Conservation (phyloP, 1,139 yeast species). For the Wickerhamiella pararugosa region DNA sequence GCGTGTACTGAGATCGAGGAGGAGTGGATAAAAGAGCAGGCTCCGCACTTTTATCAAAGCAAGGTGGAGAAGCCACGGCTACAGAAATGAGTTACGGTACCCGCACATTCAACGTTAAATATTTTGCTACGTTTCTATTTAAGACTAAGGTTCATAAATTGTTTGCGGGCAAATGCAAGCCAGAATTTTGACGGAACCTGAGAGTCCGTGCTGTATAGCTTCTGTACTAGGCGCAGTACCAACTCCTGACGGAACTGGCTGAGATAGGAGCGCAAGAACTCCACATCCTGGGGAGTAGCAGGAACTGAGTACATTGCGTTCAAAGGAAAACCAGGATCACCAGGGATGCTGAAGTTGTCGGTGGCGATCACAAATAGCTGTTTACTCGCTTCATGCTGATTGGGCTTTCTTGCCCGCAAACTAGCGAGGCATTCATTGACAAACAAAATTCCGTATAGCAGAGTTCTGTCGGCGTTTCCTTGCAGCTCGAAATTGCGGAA, state of each 20-base stretch:
- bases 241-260: constrained; percentile 92
- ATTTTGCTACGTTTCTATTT: constrained; percentile 3
- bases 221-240: constrained; percentile 60
- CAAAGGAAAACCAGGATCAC: constrained; percentile 87
- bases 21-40: constrained; percentile 49
- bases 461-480: constrained; percentile 87
- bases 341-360: constrained; percentile 84
- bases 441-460: constrained; percentile 88
- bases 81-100: not conserved
- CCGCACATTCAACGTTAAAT: not conserved
- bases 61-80: not conserved
- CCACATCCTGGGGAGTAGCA: constrained; percentile 56
- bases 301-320: constrained; percentile 75
- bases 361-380: constrained; percentile 68
- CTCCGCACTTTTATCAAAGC: constrained; percentile 39
- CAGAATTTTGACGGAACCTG: constrained; percentile 46
- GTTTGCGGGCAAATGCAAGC: constrained; percentile 90
- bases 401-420: constrained; percentile 26
- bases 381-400: constrained; percentile 50
- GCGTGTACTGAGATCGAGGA: constrained; percentile 63
- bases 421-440: constrained; percentile 71
- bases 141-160: constrained; percentile 77
- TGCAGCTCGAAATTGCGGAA: constrained; percentile 94
- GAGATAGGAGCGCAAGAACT: constrained; percentile 62
- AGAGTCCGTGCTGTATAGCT: constrained; percentile 42